These are phyloP conservation scores for Myotisia sp. DNA, from an alignment of 2,329 filamentous ascomycete genomes.

Conservation along the genomic window DNA sequence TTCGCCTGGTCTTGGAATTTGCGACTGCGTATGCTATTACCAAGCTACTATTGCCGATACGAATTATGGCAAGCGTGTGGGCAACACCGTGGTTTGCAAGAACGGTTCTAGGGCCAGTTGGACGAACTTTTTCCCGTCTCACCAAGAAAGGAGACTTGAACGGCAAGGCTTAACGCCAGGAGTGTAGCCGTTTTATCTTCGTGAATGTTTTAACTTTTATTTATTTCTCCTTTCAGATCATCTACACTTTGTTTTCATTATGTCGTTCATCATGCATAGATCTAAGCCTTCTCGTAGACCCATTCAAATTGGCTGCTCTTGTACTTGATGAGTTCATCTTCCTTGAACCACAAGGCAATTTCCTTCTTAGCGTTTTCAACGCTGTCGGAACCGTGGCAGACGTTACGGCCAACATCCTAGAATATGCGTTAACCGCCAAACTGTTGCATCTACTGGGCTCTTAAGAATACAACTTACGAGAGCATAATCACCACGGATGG, in stretches of 20 bases:
- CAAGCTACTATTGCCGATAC: constrained; percentile 65
- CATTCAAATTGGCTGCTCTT: constrained; percentile 76
- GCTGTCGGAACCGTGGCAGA: constrained; percentile 98
- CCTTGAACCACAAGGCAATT: constrained; percentile 96
- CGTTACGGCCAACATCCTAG: constrained; percentile 80
- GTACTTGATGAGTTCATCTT: constrained; percentile 71
- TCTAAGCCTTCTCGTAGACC: constrained; percentile 81
- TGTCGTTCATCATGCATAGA: neutral
- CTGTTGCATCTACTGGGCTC: constrained; percentile 1
- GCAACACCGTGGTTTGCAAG: constrained; percentile 85
- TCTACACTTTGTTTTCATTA: neutral
- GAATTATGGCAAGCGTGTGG: constrained; percentile 69
- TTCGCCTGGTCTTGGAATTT: constrained; percentile 49
- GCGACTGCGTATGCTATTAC: constrained; percentile 84
- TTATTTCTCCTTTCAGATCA: too few species aligned
- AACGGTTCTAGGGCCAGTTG: constrained; percentile 40
- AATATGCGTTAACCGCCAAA: constrained; percentile 9
- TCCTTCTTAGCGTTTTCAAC: constrained; percentile 99
- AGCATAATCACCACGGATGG: constrained; percentile 90
- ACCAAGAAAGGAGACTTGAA: too few species aligned
- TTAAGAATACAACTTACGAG: constrained; percentile 39
- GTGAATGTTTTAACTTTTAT: too few species aligned
- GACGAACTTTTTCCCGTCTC: constrained; percentile 22
- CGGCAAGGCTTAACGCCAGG: too few species aligned
- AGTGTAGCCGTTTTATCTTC: too few species aligned